Evolutionary conservation across 2,329 filamentous ascomycete species (phyloP).

Genomic region (Nemania sp.): DNA sequence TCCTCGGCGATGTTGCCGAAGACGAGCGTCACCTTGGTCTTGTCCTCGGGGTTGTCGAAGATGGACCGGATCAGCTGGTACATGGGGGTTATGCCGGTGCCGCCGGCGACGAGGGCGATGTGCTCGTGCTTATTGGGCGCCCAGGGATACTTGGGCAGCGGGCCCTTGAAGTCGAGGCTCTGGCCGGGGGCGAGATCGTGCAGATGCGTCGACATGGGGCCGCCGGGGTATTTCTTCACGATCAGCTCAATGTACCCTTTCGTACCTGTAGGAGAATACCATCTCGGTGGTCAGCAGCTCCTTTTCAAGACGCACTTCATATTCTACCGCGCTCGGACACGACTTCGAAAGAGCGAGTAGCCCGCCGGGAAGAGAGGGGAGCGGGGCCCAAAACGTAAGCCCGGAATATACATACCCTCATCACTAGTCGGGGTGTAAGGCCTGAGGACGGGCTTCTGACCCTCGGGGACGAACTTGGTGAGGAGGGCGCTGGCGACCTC

Average conservation of each 20-base stretch:
- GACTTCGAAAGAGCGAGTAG: not conserved
- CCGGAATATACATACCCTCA: constrained; percentile 76
- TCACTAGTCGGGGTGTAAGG: constrained; percentile 94
- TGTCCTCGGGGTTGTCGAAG: constrained; percentile 94
- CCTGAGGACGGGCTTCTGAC: constrained; percentile 83
- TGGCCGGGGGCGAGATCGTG: constrained; percentile 83
- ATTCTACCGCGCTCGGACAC: not conserved
- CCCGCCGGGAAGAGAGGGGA: no score
- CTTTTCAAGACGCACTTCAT: not conserved
- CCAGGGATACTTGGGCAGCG: constrained; percentile 93
- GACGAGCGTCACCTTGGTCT: constrained; percentile 95
- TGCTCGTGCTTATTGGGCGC: constrained; percentile 89
- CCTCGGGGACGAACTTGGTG: constrained; percentile 87
- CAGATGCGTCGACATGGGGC: constrained; percentile 89
- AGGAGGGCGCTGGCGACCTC: constrained; percentile 83
- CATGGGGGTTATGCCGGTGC: constrained; percentile 97
- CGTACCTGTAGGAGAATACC: constrained; percentile 58
- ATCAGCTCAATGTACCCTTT: constrained; percentile 85
- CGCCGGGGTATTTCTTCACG: constrained; percentile 88
- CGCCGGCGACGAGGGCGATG: constrained; percentile 85
- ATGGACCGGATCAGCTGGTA: constrained; percentile 91
- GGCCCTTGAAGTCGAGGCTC: constrained; percentile 88
- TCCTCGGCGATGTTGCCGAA: constrained; percentile 89
- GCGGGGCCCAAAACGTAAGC: not conserved
- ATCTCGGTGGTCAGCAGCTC: constrained; percentile 4